These are phyloP conservation scores for Linum trigynum DNA, from an alignment of 345 rosid genomes.

Conservation along the genomic window DNA sequence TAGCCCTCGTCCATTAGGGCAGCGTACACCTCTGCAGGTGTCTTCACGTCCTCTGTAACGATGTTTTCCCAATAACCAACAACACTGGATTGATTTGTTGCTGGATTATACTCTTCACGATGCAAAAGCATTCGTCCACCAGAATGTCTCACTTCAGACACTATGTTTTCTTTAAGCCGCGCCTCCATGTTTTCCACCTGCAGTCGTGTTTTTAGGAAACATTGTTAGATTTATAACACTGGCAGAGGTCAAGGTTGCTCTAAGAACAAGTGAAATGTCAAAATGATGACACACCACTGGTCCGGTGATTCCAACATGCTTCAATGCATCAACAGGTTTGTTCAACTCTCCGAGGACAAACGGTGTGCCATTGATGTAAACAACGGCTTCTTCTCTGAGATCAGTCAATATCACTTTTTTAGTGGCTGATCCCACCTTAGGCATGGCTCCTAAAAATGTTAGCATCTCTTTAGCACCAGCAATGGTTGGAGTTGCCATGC, in stretches of 20 bases:
- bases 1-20: slow-evolving; percentile 60
- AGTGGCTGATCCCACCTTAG: slow-evolving; percentile 35
- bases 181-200: slow-evolving; percentile 91
- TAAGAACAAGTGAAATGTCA: slow-evolving; percentile 5
- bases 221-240: slow-evolving; percentile 8
- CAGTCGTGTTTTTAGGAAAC: slow-evolving; percentile 12
- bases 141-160: slow-evolving; percentile 57
- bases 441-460: slow-evolving; percentile 61
- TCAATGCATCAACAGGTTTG: slow-evolving; percentile 86
- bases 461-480: slow-evolving; percentile 84
- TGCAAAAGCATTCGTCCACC: slow-evolving; percentile 87
- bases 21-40: slow-evolving; percentile 86
- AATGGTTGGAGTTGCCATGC: slow-evolving; percentile 96
- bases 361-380: slow-evolving; percentile 83
- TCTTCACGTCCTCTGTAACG: slow-evolving; percentile 65
- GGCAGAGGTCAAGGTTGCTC: not conserved
- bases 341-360: slow-evolving; percentile 84
- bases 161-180: slow-evolving; percentile 80
- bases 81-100: slow-evolving; percentile 62
- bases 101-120: slow-evolving; percentile 78
- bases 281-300: slow-evolving; percentile 46
- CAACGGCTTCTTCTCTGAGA: slow-evolving; percentile 91
- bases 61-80: slow-evolving; percentile 94
- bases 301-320: slow-evolving; percentile 90
- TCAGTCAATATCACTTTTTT: slow-evolving; percentile 63